Conservation (phyloP, 78 protist genomes). For the Dictyostelium discoideum region DNA sequence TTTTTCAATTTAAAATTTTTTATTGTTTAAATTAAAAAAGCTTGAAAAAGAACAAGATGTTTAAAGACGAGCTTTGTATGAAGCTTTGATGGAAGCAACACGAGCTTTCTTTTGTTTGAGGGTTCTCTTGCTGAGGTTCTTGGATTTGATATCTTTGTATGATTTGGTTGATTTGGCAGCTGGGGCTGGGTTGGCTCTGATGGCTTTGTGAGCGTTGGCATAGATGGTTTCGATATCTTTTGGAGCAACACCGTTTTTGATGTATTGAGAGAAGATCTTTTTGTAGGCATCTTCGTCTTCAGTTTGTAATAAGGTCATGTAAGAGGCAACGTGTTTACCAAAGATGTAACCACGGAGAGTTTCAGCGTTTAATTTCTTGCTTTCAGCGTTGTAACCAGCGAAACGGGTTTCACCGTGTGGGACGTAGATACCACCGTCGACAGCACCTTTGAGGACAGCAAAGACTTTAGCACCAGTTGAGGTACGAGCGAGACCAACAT, state of each 20-base stretch:
- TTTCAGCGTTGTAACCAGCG: slow-evolving; percentile 95
- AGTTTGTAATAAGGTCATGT: slow-evolving; percentile 96
- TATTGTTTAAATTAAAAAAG: neutral
- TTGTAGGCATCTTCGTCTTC: slow-evolving; percentile 94
- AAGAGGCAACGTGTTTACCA: slow-evolving; percentile 98
- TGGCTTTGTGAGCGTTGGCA: slow-evolving; percentile 93
- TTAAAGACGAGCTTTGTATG: slow-evolving; percentile 32
- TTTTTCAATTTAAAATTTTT: neutral
- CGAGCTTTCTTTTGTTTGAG: slow-evolving; percentile 63
- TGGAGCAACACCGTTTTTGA: slow-evolving; percentile 87
- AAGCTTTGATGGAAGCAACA: slow-evolving; percentile 52
- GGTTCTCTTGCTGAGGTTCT: slow-evolving; percentile 55
- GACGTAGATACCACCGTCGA: slow-evolving; percentile 98
- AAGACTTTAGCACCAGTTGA: slow-evolving; percentile 97
- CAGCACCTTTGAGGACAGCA: slow-evolving; percentile 96
- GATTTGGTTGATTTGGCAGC: slow-evolving; percentile 6
- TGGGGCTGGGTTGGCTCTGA: slow-evolving; percentile 93
- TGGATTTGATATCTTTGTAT: slow-evolving; percentile 20
- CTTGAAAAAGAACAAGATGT: neutral
- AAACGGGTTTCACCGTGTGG: slow-evolving; percentile 98
- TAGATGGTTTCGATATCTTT: slow-evolving; percentile 94
- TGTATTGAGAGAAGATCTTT: slow-evolving; percentile 91
- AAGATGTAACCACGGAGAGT: slow-evolving; percentile 92
- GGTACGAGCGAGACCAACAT: slow-evolving; percentile 98
- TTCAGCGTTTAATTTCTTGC: slow-evolving; percentile 90